Conservation (phyloP, 768 basidiomycete species). For the Rhodotorula taiwanensis region DNA sequence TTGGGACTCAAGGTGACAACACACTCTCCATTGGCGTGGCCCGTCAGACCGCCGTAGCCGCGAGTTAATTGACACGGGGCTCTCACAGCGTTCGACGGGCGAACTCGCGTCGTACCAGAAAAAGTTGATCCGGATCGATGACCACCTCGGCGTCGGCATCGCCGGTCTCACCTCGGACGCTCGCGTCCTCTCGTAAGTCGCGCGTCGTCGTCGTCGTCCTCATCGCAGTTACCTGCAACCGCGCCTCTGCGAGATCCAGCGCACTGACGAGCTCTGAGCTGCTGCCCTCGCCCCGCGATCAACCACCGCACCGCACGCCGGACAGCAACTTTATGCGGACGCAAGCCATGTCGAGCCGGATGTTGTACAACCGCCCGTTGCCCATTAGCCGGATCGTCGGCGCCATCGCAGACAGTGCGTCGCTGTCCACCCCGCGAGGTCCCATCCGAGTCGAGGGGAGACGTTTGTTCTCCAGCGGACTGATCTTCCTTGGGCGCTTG, state of each 20-base stretch:
- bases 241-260: too few species aligned
- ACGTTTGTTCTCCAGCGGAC: too few species aligned
- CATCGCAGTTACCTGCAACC: too few species aligned
- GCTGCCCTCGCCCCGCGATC: too few species aligned
- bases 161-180: slow-evolving; percentile 98
- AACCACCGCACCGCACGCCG: background rate
- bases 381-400: slow-evolving; percentile 90
- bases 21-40: too few species aligned
- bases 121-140: slow-evolving; percentile 99
- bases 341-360: slow-evolving; percentile 88
- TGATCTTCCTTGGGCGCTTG: background rate
- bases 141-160: slow-evolving; percentile 98
- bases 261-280: too few species aligned
- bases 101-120: slow-evolving; percentile 99
- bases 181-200: slow-evolving; percentile 77
- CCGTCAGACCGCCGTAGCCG: background rate
- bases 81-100: slow-evolving; percentile 78
- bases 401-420: slow-evolving; percentile 81
- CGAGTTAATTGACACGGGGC: background rate
- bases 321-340: slow-evolving; percentile 97
- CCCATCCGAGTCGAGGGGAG: background rate
- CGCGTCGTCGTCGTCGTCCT: slow-evolving; percentile 2
- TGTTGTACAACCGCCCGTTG: slow-evolving; percentile 90
- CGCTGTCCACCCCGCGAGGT: background rate
- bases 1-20: slow-evolving; percentile 94